These are phyloP conservation scores for Lentinus tigrinus DNA, from an alignment of 768 basidiomycete genomes.

Conservation along the genomic window DNA sequence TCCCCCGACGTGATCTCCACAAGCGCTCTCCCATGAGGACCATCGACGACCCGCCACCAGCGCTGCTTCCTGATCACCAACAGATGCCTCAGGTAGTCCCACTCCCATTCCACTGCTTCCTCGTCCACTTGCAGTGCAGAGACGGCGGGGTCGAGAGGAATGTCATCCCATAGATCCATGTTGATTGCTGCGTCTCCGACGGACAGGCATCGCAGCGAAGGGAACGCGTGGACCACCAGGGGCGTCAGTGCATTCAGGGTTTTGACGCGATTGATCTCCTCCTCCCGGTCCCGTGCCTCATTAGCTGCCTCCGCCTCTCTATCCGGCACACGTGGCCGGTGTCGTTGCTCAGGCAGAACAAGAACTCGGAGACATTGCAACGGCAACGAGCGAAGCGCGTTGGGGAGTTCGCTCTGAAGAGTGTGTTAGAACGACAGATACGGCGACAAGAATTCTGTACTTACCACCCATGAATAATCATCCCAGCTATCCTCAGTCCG, in stretches of 20 bases:
- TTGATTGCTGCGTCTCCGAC: not conserved
- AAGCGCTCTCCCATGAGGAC: not conserved
- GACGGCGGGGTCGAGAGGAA: not conserved
- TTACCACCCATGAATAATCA: not conserved
- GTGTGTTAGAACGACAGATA: too few species aligned
- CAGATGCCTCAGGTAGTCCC: conserved; percentile 3
- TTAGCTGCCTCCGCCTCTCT: not conserved
- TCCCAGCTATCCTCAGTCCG: not conserved
- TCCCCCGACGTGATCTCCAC: conserved; percentile 1
- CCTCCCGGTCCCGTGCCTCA: not conserved
- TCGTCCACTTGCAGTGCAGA: not conserved
- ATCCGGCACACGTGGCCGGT: not conserved
- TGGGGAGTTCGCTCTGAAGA: not conserved
- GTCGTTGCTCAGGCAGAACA: not conserved
- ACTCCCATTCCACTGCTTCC: not conserved
- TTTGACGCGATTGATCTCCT: not conserved
- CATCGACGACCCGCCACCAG: conserved; percentile 1
- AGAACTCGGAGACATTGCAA: not conserved
- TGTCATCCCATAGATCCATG: not conserved
- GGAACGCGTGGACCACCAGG: not conserved
- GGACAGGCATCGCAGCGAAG: not conserved
- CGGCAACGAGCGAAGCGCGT: not conserved
- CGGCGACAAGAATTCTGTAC: too few species aligned
- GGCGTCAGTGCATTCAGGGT: not conserved
- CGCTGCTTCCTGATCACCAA: not conserved